Evolutionary conservation across 108 stramenopile species (phyloP).

Genomic region (Skeletonema marinoi): DNA sequence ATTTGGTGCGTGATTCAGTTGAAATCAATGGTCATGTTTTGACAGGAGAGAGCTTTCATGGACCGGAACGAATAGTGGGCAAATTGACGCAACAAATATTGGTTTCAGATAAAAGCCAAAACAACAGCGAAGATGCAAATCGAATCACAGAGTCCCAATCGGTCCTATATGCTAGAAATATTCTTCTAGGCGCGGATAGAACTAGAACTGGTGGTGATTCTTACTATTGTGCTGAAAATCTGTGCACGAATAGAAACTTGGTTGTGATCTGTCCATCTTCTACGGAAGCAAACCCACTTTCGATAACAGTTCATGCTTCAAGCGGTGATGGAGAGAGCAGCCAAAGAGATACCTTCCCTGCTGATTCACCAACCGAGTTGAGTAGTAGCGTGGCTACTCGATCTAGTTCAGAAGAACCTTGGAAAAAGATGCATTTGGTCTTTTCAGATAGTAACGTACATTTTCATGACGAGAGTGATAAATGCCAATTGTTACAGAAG

Average conservation of each 20-base stretch:
- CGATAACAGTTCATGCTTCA: conserved; percentile 56
- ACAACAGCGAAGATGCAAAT: conserved; percentile 26
- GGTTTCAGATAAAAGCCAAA: conserved; percentile 28
- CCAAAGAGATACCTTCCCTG: conserved; percentile 19
- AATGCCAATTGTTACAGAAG: conserved; percentile 9
- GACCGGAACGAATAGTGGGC: conserved; percentile 76
- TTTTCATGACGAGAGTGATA: conserved; percentile 62
- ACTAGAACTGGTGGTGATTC: conserved; percentile 84
- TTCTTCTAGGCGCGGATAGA: conserved; percentile 78
- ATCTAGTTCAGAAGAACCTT: conserved; percentile 49
- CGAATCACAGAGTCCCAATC: conserved; percentile 75
- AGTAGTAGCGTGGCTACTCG: conserved; percentile 72
- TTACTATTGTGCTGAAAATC: conserved; percentile 79
- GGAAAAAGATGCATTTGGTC: conserved; percentile 67
- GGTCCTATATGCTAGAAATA: conserved; percentile 74
- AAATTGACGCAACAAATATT: conserved; percentile 67
- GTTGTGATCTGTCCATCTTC: conserved; percentile 78
- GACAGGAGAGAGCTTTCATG: conserved; percentile 67
- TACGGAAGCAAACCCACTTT: conserved; percentile 66
- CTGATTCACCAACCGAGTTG: conserved; percentile 25
- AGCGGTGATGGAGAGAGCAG: conserved; percentile 19
- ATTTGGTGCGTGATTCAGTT: conserved; percentile 78
- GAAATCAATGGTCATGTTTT: conserved; percentile 72
- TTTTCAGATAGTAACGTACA: conserved; percentile 66
- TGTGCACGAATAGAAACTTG: conserved; percentile 69